phyloP scores from a whole-genome alignment of 495 filamentous ascomycete species.

The Bryoglossum gracile region DNA sequence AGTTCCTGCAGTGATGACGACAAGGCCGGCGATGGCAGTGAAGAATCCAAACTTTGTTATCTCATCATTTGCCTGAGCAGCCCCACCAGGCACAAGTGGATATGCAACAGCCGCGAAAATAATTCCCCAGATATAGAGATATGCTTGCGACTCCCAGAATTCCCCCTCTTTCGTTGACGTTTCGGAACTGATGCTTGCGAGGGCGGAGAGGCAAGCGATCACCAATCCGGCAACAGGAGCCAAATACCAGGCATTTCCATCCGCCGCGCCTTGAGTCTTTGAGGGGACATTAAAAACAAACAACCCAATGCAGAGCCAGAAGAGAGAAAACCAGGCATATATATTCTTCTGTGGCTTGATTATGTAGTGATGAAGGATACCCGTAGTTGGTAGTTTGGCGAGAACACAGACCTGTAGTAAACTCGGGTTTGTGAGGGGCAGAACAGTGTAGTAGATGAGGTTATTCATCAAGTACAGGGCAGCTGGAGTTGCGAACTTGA shows the following conservation, averaged over 20 bases:
- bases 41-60: not conserved
- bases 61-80: not conserved
- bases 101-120: conserved; percentile 9
- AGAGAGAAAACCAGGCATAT: conserved; percentile 11
- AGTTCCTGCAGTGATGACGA: conserved; percentile 3
- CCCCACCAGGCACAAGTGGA: conserved; percentile 1
- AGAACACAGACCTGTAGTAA: conserved; percentile 12
- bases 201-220: conserved; percentile 11
- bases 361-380: conserved; percentile 14
- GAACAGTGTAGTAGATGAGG: conserved; percentile 14
- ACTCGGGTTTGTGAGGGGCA: conserved; percentile 9
- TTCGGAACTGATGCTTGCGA: conserved; percentile 11
- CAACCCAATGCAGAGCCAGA: conserved; percentile 7
- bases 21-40: not conserved
- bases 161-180: conserved; percentile 10
- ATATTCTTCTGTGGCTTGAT: conserved; percentile 12
- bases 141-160: conserved; percentile 15
- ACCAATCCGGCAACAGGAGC: conserved; percentile 12
- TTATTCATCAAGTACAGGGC: conserved; percentile 11
- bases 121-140: conserved; percentile 16
- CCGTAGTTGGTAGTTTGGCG: conserved; percentile 12
- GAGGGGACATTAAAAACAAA: conserved; percentile 14
- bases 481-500: conserved; percentile 9
- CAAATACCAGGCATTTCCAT: conserved; percentile 4
- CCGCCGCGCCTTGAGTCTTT: not conserved